Percentiles rank a stretch among this genome's conserved stretches.
Evolutionary conservation across 116 monocot genomes (phyloP).

Genomic region (Posidonia oceanica): DNA sequence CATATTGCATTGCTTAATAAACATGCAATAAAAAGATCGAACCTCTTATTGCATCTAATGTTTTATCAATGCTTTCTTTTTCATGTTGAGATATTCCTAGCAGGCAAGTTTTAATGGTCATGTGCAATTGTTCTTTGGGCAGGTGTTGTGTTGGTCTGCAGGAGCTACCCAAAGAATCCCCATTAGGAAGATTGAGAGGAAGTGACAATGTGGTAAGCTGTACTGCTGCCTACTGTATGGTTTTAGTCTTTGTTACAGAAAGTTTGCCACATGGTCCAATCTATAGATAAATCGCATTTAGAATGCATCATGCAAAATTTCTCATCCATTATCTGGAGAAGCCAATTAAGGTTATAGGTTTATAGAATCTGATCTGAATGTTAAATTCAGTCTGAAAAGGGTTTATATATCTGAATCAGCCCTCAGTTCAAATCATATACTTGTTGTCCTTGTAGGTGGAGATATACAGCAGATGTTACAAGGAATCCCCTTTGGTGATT

Average conservation of each 20-base stretch:
- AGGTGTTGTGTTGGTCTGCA: conserved; percentile 78
- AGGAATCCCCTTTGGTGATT: conserved; percentile 76
- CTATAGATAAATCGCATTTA: too few species aligned
- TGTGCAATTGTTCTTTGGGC: neutral
- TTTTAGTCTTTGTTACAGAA: neutral
- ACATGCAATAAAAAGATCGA: too few species aligned
- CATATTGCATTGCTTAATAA: too few species aligned
- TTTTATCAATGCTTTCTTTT: too few species aligned
- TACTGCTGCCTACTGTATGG: neutral
- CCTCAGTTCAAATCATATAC: neutral
- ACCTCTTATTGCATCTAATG: too few species aligned
- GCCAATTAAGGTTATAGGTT: neutral
- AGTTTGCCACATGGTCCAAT: neutral
- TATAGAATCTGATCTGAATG: too few species aligned
- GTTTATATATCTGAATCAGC: too few species aligned
- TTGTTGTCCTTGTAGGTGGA: conserved; percentile 48
- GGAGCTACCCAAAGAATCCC: conserved; percentile 78
- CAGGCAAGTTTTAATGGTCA: too few species aligned
- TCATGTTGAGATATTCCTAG: too few species aligned
- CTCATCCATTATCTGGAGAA: neutral
- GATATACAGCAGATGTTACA: conserved; percentile 96
- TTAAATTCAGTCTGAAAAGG: too few species aligned
- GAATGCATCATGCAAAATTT: neutral
- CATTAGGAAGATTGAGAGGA: conserved; percentile 90
- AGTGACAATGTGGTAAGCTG: conserved; percentile 87